These are phyloP conservation scores for Huntiella decipiens DNA, from an alignment of 2,329 filamentous ascomycete genomes.

Conservation along the genomic window DNA sequence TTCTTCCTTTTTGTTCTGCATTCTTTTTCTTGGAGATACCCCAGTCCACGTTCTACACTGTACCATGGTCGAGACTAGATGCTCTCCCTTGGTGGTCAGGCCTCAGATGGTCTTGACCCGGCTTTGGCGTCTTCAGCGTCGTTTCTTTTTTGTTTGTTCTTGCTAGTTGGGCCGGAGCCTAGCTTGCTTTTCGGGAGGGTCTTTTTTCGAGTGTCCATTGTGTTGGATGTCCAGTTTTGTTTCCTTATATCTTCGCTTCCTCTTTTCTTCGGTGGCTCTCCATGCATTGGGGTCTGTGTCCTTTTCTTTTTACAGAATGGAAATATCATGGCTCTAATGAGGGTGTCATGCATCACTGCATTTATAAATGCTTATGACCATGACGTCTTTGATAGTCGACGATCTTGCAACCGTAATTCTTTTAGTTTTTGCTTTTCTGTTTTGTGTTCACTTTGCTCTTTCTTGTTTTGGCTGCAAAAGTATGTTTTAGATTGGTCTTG, in stretches of 20 bases:
- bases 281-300: not conserved
- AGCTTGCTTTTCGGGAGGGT: not conserved
- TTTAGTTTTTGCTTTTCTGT: not conserved
- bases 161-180: no score
- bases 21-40: slow-evolving; percentile 11
- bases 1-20: not conserved
- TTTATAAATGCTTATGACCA: not conserved
- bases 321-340: not conserved
- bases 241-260: not conserved
- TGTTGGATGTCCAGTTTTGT: not conserved
- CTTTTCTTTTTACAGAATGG: not conserved
- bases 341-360: not conserved
- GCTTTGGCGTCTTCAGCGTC: slow-evolving; percentile 1
- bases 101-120: not conserved
- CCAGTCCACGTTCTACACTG: slow-evolving; percentile 2
- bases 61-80: not conserved
- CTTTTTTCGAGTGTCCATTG: not conserved
- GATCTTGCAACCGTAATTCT: not conserved
- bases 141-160: slow-evolving; percentile 3
- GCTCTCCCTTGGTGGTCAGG: not conserved
- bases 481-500: not conserved
- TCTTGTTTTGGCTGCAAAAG: slow-evolving; percentile 1
- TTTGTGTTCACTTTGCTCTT: not conserved
- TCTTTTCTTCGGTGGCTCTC: not conserved
- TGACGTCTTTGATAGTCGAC: not conserved